A percentile compares a stretch with the other conserved stretches of the same genome.
Evolutionary conservation across 2,329 filamentous ascomycete genomes (phyloP).

Genomic region (Ascocoryne sarcoides): DNA sequence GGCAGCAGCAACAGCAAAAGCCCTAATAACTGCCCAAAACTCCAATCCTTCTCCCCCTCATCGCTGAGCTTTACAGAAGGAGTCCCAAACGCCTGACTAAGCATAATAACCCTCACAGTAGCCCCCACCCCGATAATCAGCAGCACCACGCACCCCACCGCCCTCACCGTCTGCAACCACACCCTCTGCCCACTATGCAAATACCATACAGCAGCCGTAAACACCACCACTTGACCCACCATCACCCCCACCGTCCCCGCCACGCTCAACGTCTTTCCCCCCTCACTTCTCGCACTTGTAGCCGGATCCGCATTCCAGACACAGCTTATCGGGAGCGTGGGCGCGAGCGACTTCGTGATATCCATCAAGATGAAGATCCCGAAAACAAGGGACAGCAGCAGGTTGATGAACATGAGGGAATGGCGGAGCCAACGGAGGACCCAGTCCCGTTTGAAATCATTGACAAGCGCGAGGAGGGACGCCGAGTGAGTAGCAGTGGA

Average conservation of each 20-base stretch:
- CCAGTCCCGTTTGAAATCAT: slow-evolving; percentile 59
- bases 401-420: slow-evolving; percentile 56
- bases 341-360: slow-evolving; percentile 68
- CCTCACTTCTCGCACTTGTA: slow-evolving; percentile 24
- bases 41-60: slow-evolving; percentile 47
- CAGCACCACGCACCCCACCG: slow-evolving; percentile 36
- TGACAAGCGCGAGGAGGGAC: slow-evolving; percentile 54
- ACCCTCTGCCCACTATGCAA: slow-evolving; percentile 46
- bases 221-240: slow-evolving; percentile 48
- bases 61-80: slow-evolving; percentile 44
- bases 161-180: slow-evolving; percentile 47
- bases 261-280: slow-evolving; percentile 40
- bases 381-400: slow-evolving; percentile 58
- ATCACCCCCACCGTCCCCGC: slow-evolving; percentile 55
- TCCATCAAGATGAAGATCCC: slow-evolving; percentile 97
- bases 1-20: slow-evolving; percentile 52
- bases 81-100: slow-evolving; percentile 51
- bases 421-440: slow-evolving; percentile 58
- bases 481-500: slow-evolving; percentile 58
- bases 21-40: slow-evolving; percentile 54
- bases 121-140: slow-evolving; percentile 49
- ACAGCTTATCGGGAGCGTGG: slow-evolving; percentile 51
- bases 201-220: slow-evolving; percentile 54
- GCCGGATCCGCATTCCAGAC: slow-evolving; percentile 41
- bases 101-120: slow-evolving; percentile 44